Conservation (phyloP, 2,329 filamentous ascomycete genomes). For the Emergomyces orientalis region DNA sequence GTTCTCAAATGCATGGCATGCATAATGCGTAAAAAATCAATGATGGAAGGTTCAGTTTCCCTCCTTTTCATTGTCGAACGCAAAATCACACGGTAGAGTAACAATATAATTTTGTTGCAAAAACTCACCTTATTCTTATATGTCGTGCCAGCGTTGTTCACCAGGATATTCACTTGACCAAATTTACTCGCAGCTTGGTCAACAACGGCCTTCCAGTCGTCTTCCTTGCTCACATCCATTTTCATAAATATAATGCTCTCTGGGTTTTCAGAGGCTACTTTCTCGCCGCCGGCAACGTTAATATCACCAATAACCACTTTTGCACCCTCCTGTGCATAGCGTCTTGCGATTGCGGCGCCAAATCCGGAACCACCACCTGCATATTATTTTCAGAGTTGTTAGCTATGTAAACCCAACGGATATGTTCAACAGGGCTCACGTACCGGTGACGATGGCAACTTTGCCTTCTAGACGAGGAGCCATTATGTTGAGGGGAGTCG, state of each 20-base stretch:
- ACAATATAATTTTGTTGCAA: background rate
- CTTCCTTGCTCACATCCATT: slow-evolving; percentile 28
- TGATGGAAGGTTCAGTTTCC: background rate
- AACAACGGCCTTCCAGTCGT: slow-evolving; percentile 28
- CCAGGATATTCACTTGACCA: slow-evolving; percentile 34
- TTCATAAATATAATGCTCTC: slow-evolving; percentile 25
- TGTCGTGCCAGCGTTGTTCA: slow-evolving; percentile 41
- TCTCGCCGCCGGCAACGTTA: slow-evolving; percentile 28
- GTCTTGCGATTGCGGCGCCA: slow-evolving; percentile 33
- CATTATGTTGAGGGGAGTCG: slow-evolving; percentile 2
- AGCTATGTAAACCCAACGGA: background rate
- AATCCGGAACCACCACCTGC: slow-evolving; percentile 37
- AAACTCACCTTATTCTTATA: slow-evolving; percentile 32
- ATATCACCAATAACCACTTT: slow-evolving; percentile 37
- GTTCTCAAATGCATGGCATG: background rate
- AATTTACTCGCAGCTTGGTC: slow-evolving; percentile 24
- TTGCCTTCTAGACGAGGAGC: slow-evolving; percentile 34
- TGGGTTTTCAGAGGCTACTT: slow-evolving; percentile 25
- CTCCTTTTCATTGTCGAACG: too few relatives aligned
- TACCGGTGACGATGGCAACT: slow-evolving; percentile 40
- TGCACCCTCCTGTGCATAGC: slow-evolving; percentile 34
- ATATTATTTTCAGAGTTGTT: background rate
- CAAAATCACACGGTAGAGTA: background rate
- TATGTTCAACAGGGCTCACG: slow-evolving; percentile 4
- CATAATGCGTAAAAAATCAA: background rate